Base-by-base conservation (phyloP, 1,139 yeast species). In the Pichia sp. region DNA sequence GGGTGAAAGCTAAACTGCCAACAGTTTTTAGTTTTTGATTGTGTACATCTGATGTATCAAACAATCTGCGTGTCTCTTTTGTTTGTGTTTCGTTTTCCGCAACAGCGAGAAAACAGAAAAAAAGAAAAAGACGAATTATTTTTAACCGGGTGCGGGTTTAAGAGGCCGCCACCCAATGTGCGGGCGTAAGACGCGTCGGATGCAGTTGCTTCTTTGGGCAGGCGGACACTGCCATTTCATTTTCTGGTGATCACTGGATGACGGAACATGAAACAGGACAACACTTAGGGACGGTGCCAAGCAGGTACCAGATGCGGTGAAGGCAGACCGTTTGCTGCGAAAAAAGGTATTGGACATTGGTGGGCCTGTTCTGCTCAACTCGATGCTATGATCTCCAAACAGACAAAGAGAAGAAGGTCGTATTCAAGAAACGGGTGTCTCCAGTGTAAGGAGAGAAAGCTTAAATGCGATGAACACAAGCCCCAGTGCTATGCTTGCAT, bases 391-490 rank as follows among this genome's bases (percentile, higher is more conserved):
- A 20, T 23, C 1, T 11, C 11, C 5, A 40, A 27, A 30, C 26
- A 48, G 11, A 49, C 39, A 37, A 73, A 70, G 58, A 76, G 74
- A 59, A 57, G 81, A 39, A 71, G 34, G 20, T 30, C 71, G 53
- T 80, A 80, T 58, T 74, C 80, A 42, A 65, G 84, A 42, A 76
- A 75, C 38, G 88, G 87, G 3, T 82, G 88, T 56, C 65, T 67
- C 22, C 84, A 79, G 59, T 82, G 88, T 62, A 80, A 80, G 59
- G 63, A 80, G 43, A 66, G 86, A 44, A 78, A 80, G 58, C 73
- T 79, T 67, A 82, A 81, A 60, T 80, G 86, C 59, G 85, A 80
- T 59, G 87, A 80, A 57, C 69, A 69, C 1, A 77, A 77, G 53
- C 85, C 85, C 1, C 62, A 61, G 40, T 80, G 87, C 57, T 68